Evolutionary conservation across 2,329 filamentous ascomycete species (phyloP), one percentile per base, ranked within the genome.

Genomic region (Diaporthe sp.): DNA sequence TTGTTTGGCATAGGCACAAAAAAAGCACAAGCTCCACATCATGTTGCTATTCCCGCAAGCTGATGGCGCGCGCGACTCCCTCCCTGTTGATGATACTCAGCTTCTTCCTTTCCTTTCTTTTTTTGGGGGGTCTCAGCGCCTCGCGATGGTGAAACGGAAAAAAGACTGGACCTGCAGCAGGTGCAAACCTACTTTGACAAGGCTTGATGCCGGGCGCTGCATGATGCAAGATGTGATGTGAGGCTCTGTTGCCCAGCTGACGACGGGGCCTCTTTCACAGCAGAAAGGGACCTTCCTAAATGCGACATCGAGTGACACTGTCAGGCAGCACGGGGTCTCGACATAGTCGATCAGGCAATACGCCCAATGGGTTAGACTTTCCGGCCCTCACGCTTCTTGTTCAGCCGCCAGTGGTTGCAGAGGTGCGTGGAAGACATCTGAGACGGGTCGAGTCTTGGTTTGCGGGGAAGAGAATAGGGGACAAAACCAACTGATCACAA

Each of bases 361-460:
- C 53, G 37, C 19, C 37, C 73, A 67, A 61, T 42, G 68, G 39
- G 65, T 65, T 58, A 34, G 75, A 60, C 60, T 75, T 75, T 53
- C 60, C 31, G 58, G 60, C 17, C 39, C 67, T 28, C 25, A 31
- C 49, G 25, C 51, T 39, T 37, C 58, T 25, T 15, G 34, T 55
- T 25, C n/a, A 53, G 61, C 60, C 44, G 13, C 12, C 28, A 12
- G 55, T 19, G 46, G 25, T 65, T 34, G 31, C 46, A 61, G 58
- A 72, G 28, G 34, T 28, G 42, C 53, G 25, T 49, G 46, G 46
- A 51, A 68, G 57, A 22, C 61, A 53, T 62, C 73, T 76, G 73
- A 75, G 72, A 76, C 75, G 70, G 28, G 37, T 28, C 46, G 55
- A 44, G 68, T 75, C 73, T 72, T 71, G 65, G 51, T 58, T 28